A percentile compares a stretch with the other conserved stretches of the same genome.
Conservation (phyloP, 306 rosid species). For the Vigna hirtella region DNA sequence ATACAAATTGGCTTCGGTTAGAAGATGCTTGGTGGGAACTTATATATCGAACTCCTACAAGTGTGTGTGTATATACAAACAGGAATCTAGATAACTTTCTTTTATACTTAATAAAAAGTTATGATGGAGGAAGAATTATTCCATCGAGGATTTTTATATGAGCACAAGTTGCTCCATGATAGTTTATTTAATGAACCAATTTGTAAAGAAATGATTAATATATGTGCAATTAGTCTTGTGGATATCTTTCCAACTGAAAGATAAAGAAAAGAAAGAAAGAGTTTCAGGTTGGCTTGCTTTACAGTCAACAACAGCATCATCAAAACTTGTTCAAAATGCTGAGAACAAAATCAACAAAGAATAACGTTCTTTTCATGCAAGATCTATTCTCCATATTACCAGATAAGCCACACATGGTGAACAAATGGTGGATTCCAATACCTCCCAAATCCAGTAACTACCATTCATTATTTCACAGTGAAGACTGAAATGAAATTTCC, state of each 20-base stretch:
- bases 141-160: conserved; percentile 34
- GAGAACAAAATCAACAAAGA: conserved; percentile 46
- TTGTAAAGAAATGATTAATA: conserved; percentile 36
- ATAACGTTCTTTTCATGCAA: conserved; percentile 38
- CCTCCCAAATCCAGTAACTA: conserved; percentile 1
- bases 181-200: conserved; percentile 35
- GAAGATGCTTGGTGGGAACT: not conserved
- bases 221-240: conserved; percentile 40
- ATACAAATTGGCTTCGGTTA: not conserved
- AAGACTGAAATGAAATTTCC: not conserved
- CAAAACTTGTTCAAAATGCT: conserved; percentile 42
- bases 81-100: conserved; percentile 35
- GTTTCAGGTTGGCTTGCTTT: conserved; percentile 47
- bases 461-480: conserved; percentile 2
- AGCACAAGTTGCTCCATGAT: conserved; percentile 19
- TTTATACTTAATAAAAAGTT: conserved; percentile 47
- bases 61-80: conserved; percentile 43
- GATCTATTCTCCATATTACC: conserved; percentile 35
- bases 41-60: conserved; percentile 24
- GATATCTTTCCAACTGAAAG: conserved; percentile 48
- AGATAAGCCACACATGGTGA: not conserved
- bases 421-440: not conserved
- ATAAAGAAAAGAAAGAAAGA: conserved; percentile 33
- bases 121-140: conserved; percentile 27
- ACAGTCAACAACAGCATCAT: conserved; percentile 52